Evolutionary conservation across 176 grass and related monocot genomes (phyloP), one percentile per base, ranked within the genome.

Genomic region (Panicum miliaceum): DNA sequence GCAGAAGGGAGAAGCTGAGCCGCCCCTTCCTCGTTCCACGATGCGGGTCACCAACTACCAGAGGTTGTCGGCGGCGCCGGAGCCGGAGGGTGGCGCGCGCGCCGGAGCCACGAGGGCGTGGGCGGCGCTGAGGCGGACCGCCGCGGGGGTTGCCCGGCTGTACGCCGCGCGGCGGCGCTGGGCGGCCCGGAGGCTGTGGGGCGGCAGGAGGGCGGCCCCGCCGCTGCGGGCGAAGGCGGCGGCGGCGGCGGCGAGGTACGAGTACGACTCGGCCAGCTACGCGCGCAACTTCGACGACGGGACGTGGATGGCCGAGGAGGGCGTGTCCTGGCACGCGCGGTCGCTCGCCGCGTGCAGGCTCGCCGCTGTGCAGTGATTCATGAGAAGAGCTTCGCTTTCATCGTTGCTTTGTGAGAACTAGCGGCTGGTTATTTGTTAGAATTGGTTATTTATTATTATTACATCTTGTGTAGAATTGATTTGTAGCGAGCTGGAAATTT

Each of bases 251-350:
- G 7, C 36, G 25, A 56, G 84, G 41, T 90, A 86, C 78, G 85
- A 68, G 64, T 95, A 95, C 78, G 85, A 89, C 70, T 51, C 82
- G 13, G 88, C 62, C 16, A 86, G 85, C 58, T 95, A 92, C 71
- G 90, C 83, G 77, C 82, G 78, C 75, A 90, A 92, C 82, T 95
- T 92, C 73, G 90, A 95, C 40, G 90, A 94, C 50, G 87, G 92
- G 1, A 32, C 47, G 58, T 94, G 92, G 92, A 91, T 85, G 87
- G 75, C 40, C 45, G 92, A 94, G 15, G 89, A 81, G 61, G 90
- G 83, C 43, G 79, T 83, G 85, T 63, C 82, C 14, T 88, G 90
- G 82, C 67, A 67, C 74, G 71, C 78, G 60, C 69, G 77, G 16
- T 83, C 91, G 6, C 80, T 84, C 20, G 34, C 29, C 25, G 75